Base-by-base conservation (phyloP, 2,329 filamentous ascomycete genomes). In the Aspergillus jensenii region DNA sequence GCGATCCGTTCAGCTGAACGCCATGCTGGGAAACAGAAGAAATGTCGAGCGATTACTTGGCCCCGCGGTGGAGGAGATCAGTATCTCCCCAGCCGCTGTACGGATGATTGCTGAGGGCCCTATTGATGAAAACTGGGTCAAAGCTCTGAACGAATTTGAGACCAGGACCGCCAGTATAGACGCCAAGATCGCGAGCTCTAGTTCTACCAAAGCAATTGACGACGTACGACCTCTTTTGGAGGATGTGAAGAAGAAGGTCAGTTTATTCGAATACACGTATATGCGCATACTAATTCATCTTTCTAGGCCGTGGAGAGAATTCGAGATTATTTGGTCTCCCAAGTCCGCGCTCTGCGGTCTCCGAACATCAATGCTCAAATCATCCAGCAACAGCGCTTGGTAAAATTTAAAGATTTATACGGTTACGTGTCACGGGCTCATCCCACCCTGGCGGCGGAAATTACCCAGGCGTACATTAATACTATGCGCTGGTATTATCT, bases 401-500 rank as follows among this genome's bases (percentile, higher is more conserved):
- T 97, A 49, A 88, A 86, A 66, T 96, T 92, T 78, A 96, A 91
- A 72, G 92, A 96, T 35, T 79, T 97, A 0, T 99, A 88, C 74
- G 82, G 85, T 6, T 99, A 98, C 70, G 81, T 99, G 33, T 87
- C 91, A 59, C 87, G 85, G 65, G 89, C 93, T 64, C 92, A 98
- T 67, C 80, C 89, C 1, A 82, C 85, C n/a, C 84, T 99, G 6
- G 91, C 91, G 8, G 88, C 93, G 53, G 91, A 99, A 74, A 96
- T 99, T 63, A 87, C 87, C 8, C 89, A 91, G 71, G 95, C 96
- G 3, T 99, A 99, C 69, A 88, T 96, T 78, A 96, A 97, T 73
- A 99, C 96, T 0, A 99, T 99, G 91, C 87, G 92, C 53, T 99
- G 95, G 95, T 99, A 99, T 71, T 98, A 98, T 71, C 78, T 89